Conservation (phyloP, 2,329 filamentous ascomycete species). For the Tricladium varicosporioides region DNA sequence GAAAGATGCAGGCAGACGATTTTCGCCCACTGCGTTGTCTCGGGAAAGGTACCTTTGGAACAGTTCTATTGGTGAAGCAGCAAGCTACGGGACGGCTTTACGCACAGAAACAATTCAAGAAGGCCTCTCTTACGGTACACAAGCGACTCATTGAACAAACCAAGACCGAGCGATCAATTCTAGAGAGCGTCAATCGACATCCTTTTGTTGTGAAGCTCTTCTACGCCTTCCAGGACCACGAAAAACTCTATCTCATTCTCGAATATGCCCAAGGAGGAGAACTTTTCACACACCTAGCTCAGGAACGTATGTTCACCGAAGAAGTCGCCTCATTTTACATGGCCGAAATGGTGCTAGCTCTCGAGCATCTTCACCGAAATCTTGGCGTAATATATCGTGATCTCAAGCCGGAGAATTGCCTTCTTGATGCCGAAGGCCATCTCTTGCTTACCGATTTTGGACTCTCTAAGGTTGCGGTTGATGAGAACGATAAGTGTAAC, state of each 20-base stretch:
- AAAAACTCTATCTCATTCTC: conserved; percentile 95
- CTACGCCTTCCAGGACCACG: conserved; percentile 97
- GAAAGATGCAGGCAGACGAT: conserved; percentile 89
- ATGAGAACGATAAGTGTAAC: conserved; percentile 69
- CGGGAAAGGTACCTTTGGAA: conserved; percentile 94
- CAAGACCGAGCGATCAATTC: conserved; percentile 90
- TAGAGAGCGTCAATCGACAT: conserved; percentile 94
- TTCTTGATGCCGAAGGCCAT: conserved; percentile 87
- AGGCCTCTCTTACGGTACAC: conserved; percentile 91
- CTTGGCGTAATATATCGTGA: conserved; percentile 96
- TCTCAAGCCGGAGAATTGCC: conserved; percentile 95
- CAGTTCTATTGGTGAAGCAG: conserved; percentile 91
- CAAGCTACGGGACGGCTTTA: conserved; percentile 82
- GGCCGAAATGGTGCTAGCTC: conserved; percentile 93
- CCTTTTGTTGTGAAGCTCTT: conserved; percentile 98
- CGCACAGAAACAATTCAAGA: conserved; percentile 98
- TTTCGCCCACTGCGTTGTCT: conserved; percentile 90
- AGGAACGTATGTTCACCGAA: conserved; percentile 94
- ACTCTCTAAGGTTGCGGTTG: conserved; percentile 87
- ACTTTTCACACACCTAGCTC: conserved; percentile 89
- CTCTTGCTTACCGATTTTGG: conserved; percentile 95
- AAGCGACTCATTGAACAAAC: conserved; percentile 97
- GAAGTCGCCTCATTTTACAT: conserved; percentile 93
- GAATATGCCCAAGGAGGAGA: conserved; percentile 98
- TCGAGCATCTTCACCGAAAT: conserved; percentile 88